A percentile compares a stretch with the other conserved stretches of the same genome.
phyloP scores from a whole-genome alignment of 331 rosid genomes.

The Pyrus hybrid region DNA sequence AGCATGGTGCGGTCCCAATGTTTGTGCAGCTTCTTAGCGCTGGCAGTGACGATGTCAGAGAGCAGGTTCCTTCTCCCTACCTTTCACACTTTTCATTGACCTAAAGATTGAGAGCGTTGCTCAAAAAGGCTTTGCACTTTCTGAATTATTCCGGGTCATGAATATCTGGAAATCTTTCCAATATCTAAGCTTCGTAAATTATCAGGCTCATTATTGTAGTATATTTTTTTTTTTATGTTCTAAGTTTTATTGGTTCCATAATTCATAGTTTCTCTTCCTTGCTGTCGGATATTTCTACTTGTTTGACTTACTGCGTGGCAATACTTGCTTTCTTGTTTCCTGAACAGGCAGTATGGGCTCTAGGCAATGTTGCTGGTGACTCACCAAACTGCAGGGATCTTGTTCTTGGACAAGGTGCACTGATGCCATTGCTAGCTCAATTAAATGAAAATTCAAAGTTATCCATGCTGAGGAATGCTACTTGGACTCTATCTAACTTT shows the following conservation, averaged over 20 bases:
- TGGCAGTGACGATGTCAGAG: slow-evolving; percentile 43
- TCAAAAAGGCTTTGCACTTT: not conserved
- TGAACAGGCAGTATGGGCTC: slow-evolving; percentile 66
- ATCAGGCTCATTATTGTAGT: not conserved
- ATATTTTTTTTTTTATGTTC: not conserved
- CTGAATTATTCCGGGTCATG: not conserved
- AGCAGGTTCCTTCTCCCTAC: slow-evolving; percentile 36
- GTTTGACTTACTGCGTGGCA: not conserved
- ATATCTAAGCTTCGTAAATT: not conserved
- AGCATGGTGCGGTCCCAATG: slow-evolving; percentile 54
- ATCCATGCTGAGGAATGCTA: slow-evolving; percentile 53
- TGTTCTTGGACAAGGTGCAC: slow-evolving; percentile 50
- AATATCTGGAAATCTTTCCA: not conserved
- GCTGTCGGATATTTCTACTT: not conserved
- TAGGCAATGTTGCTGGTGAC: slow-evolving; percentile 66
- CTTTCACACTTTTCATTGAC: not conserved
- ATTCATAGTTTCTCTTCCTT: not conserved
- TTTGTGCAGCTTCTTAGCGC: slow-evolving; percentile 55
- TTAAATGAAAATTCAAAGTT: slow-evolving; percentile 49
- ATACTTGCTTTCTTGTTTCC: not conserved
- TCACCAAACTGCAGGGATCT: slow-evolving; percentile 54
- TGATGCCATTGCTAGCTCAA: slow-evolving; percentile 41
- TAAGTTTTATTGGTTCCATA: not conserved
- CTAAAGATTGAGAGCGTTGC: not conserved
- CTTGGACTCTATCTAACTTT: slow-evolving; percentile 62